Conservation (phyloP, 352 stramenopile species). For the Phytophthora cryptogea region DNA sequence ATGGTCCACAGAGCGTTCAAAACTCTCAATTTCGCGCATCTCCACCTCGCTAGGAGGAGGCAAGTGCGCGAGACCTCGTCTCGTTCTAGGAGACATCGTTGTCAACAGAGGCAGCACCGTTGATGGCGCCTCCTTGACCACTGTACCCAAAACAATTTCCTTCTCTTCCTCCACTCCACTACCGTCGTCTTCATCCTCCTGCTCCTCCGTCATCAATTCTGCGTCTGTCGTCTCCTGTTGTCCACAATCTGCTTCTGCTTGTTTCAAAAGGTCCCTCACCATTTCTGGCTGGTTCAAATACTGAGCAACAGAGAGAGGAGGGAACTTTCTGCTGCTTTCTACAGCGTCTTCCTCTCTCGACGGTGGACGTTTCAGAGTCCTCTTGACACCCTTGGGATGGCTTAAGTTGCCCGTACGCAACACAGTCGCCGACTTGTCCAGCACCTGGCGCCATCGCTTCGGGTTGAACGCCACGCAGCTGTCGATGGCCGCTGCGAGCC, state of each 20-base stretch:
- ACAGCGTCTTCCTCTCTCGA: constrained; percentile 44
- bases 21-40: constrained; percentile 41
- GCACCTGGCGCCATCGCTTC: constrained; percentile 53
- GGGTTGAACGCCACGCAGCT: constrained; percentile 61
- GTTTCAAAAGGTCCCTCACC: constrained; percentile 35
- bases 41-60: constrained; percentile 43
- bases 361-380: not conserved
- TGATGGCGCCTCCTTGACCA: not conserved
- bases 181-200: not conserved
- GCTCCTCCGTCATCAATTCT: constrained; percentile 1
- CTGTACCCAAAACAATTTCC: not conserved
- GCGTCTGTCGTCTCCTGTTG: not conserved
- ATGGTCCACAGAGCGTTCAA: constrained; percentile 44
- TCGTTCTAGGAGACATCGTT: constrained; percentile 56
- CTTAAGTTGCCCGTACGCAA: constrained; percentile 17
- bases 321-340: constrained; percentile 2
- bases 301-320: constrained; percentile 33
- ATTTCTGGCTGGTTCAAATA: constrained; percentile 55
- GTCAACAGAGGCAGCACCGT: constrained; percentile 46
- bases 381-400: not conserved
- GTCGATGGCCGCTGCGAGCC: constrained; percentile 49
- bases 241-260: constrained; percentile 5
- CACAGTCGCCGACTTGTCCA: constrained; percentile 43
- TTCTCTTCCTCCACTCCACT: constrained; percentile 4
- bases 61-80: constrained; percentile 42